phyloP scores from a whole-genome alignment of 1,139 yeast species.

The Blastobotrys raffinosifermentans region DNA sequence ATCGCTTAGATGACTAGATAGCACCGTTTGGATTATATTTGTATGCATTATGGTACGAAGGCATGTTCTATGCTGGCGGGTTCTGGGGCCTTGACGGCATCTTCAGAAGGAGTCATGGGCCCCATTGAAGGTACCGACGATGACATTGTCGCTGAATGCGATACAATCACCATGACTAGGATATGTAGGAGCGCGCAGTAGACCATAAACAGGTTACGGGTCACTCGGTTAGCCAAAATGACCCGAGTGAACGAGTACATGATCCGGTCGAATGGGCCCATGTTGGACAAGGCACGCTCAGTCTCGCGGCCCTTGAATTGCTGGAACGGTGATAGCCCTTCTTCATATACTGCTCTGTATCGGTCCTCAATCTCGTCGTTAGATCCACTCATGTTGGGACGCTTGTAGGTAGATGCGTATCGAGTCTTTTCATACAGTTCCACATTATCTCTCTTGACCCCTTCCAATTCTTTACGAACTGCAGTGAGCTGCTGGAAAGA shows the following conservation, averaged over 20 bases:
- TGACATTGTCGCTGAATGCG: slow-evolving; percentile 12
- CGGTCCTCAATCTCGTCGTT: slow-evolving; percentile 46
- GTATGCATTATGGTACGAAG: too few species aligned
- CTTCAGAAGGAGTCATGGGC: too few species aligned
- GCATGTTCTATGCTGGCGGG: too few species aligned
- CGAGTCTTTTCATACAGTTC: slow-evolving; percentile 78
- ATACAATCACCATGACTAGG: slow-evolving; percentile 53
- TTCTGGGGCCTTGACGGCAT: too few species aligned
- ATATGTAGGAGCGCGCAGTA: slow-evolving; percentile 76
- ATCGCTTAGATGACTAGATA: too few species aligned
- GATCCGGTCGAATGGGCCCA: slow-evolving; percentile 76
- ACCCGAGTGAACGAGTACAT: slow-evolving; percentile 69
- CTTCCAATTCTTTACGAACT: slow-evolving; percentile 56
- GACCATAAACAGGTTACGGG: slow-evolving; percentile 64
- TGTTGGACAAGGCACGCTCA: slow-evolving; percentile 63
- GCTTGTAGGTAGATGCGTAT: slow-evolving; percentile 47
- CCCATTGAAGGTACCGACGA: background rate
- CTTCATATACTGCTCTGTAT: slow-evolving; percentile 64
- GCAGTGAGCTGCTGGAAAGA: slow-evolving; percentile 50
- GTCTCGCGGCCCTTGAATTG: slow-evolving; percentile 75
- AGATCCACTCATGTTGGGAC: slow-evolving; percentile 6
- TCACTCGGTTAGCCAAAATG: slow-evolving; percentile 63
- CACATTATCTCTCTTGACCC: slow-evolving; percentile 65
- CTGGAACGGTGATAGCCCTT: slow-evolving; percentile 75
- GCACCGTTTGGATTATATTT: too few species aligned